A percentile compares a stretch with the other conserved stretches of the same genome.
Evolutionary conservation across 148 eudicot genomes (phyloP).

Genomic region (Hydrangea macrophylla): DNA sequence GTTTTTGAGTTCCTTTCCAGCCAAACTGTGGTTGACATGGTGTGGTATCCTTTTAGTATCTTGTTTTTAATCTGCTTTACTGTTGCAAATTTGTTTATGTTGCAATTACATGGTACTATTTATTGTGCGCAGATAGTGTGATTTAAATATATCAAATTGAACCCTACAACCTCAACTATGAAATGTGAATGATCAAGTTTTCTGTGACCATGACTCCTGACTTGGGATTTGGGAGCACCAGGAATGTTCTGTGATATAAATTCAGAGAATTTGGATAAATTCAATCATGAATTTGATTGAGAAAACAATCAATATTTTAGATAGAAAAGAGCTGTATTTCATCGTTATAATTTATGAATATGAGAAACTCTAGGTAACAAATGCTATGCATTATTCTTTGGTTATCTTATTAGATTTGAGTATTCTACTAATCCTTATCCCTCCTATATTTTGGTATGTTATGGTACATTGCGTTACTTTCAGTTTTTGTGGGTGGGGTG

Average conservation of each 20-base stretch:
- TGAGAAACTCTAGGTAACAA: too few relatives aligned
- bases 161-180: background rate
- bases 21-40: constrained; percentile 98
- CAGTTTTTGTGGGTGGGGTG: too few relatives aligned
- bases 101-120: background rate
- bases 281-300: too few relatives aligned
- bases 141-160: background rate
- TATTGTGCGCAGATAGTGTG: background rate
- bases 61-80: background rate
- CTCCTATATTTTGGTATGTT: too few relatives aligned
- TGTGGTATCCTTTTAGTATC: constrained; percentile 34
- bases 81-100: background rate
- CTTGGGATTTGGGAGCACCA: background rate
- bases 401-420: too few relatives aligned
- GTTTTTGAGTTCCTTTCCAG: constrained; percentile 96
- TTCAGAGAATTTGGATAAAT: too few relatives aligned
- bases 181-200: background rate
- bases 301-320: too few relatives aligned
- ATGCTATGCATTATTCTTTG: too few relatives aligned
- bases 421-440: too few relatives aligned
- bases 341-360: too few relatives aligned
- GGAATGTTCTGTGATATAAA: background rate
- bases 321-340: too few relatives aligned
- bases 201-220: background rate
- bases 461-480: too few relatives aligned